phyloP scores from a whole-genome alignment of 805 yeast species.

The Pichia occidentalis region DNA sequence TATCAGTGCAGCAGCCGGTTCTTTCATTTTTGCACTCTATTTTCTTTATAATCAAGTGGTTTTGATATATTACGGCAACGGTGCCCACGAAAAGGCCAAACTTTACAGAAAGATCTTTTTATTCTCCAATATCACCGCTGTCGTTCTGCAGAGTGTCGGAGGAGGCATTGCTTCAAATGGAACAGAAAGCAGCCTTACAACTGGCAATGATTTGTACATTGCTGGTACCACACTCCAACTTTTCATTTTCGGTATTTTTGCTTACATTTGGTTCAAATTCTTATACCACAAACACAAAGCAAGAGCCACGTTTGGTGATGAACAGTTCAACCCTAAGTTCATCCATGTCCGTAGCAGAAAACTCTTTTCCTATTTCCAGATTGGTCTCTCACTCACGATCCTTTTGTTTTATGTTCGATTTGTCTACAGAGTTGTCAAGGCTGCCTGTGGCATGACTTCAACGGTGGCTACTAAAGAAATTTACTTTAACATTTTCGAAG shows the following conservation, averaged over 20 bases:
- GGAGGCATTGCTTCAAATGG: too few species aligned
- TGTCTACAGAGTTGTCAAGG: constrained; percentile 62
- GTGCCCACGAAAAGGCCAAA: too few species aligned
- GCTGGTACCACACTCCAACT: constrained; percentile 74
- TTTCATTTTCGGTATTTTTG: constrained; percentile 52
- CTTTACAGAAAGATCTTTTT: too few species aligned
- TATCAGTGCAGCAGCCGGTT: constrained; percentile 73
- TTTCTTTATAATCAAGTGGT: constrained; percentile 59
- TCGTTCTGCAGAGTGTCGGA: too few species aligned
- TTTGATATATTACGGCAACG: constrained; percentile 52
- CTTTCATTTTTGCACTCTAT: constrained; percentile 78
- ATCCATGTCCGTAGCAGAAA: constrained; percentile 28
- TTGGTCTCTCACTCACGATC: constrained; percentile 40
- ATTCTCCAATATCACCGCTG: too few species aligned
- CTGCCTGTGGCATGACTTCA: constrained; percentile 66
- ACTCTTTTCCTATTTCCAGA: constrained; percentile 37
- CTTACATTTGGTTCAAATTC: constrained; percentile 41
- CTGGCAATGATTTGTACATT: constrained; percentile 49
- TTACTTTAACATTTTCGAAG: constrained; percentile 53
- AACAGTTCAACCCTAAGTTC: constrained; percentile 31
- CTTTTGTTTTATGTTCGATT: constrained; percentile 54
- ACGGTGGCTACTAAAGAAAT: constrained; percentile 50
- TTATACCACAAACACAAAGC: constrained; percentile 31
- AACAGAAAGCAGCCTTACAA: too few species aligned
- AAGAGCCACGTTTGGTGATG: constrained; percentile 20